These are phyloP conservation scores for Huntiella decipiens DNA, from an alignment of 2,329 filamentous ascomycete genomes.

Conservation along the genomic window DNA sequence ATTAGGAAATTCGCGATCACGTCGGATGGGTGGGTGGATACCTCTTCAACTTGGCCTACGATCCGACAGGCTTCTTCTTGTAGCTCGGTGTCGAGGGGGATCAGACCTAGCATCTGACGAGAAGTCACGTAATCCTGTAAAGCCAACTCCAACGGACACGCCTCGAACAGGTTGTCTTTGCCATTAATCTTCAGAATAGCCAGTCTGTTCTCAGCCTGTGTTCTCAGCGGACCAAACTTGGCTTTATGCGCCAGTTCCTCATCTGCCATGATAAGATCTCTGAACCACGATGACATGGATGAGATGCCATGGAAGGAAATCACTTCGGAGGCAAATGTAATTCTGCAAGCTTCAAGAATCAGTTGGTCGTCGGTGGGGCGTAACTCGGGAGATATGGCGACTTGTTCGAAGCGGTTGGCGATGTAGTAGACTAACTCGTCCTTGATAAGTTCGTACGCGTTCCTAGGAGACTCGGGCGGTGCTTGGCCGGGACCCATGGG, in stretches of 20 bases:
- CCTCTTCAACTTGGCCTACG: conserved; percentile 35
- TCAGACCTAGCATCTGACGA: conserved; percentile 35
- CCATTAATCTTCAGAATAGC: conserved; percentile 35
- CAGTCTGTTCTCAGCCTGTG: conserved; percentile 27
- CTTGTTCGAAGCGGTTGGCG: conserved; percentile 24
- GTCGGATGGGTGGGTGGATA: conserved; percentile 29
- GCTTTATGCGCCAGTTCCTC: conserved; percentile 25
- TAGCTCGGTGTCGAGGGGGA: conserved; percentile 39
- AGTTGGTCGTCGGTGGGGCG: conserved; percentile 32
- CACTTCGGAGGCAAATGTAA: conserved; percentile 36
- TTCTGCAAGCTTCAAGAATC: conserved; percentile 37
- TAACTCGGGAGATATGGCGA: conserved; percentile 14
- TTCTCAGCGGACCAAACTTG: conserved; percentile 28
- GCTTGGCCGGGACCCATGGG: conserved; percentile 31
- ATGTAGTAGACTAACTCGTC: conserved; percentile 35
- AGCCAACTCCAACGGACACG: conserved; percentile 35
- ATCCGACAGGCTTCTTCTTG: conserved; percentile 40
- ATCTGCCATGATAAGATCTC: conserved; percentile 36
- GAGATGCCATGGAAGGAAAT: conserved; percentile 22
- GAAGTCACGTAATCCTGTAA: conserved; percentile 34
- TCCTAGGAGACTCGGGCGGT: conserved; percentile 28
- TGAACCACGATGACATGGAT: conserved; percentile 32
- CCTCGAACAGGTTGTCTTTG: conserved; percentile 37
- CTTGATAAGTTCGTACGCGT: conserved; percentile 43
- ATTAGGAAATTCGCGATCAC: conserved; percentile 36